A percentile compares a stretch with the other conserved stretches of the same genome.
phyloP scores from a whole-genome alignment of 768 basidiomycete genomes.

The Trametes cinnabarina region DNA sequence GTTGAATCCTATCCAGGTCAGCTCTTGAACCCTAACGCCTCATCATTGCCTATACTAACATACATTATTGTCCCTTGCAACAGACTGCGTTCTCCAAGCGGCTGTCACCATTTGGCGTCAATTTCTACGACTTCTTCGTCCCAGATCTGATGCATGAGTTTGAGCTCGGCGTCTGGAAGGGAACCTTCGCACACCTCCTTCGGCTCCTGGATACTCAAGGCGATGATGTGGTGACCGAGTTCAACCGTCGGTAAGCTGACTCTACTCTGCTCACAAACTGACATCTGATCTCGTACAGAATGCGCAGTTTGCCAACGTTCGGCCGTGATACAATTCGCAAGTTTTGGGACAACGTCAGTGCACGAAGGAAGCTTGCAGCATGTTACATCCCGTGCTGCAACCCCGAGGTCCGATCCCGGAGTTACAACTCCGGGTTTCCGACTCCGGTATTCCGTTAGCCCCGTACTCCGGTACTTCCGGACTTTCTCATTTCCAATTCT shows the following conservation, averaged over 20 bases:
- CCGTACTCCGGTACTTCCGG: too few species aligned
- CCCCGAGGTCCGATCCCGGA: too few species aligned
- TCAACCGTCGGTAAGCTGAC: constrained; percentile 15
- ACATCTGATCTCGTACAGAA: constrained; percentile 6
- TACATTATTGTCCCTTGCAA: background rate
- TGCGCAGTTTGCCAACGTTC: constrained; percentile 20
- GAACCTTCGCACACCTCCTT: constrained; percentile 27
- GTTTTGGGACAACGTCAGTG: constrained; percentile 24
- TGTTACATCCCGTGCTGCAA: too few species aligned
- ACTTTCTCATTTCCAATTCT: too few species aligned
- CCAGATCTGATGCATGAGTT: constrained; percentile 36
- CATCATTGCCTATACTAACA: too few species aligned
- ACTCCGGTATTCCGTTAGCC: too few species aligned
- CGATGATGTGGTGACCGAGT: background rate
- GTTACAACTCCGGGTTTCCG: too few species aligned
- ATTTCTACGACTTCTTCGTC: constrained; percentile 28
- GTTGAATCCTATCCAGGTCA: constrained; percentile 19
- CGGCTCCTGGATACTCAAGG: constrained; percentile 18
- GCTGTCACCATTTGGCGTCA: constrained; percentile 22
- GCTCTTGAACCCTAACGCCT: background rate
- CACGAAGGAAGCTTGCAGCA: constrained; percentile 28
- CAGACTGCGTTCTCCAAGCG: constrained; percentile 36
- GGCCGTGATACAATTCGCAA: constrained; percentile 25
- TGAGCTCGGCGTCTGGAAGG: constrained; percentile 36
- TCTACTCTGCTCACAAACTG: too few species aligned